phyloP scores from a whole-genome alignment of 1,284 basidiomycete species.

The Fomitopsis palustris region DNA sequence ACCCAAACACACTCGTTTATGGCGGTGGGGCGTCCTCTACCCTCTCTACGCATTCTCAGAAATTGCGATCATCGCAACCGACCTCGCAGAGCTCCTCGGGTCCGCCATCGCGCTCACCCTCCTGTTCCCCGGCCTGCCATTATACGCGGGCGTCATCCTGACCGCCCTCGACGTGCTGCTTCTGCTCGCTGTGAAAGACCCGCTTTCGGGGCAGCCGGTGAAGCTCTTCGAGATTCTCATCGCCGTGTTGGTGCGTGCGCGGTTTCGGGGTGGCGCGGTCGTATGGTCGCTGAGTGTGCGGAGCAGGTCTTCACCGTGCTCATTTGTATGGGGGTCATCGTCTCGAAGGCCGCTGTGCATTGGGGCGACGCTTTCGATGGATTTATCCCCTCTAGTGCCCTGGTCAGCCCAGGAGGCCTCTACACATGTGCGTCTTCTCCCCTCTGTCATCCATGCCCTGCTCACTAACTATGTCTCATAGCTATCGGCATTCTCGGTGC shows the following conservation, averaged over 20 bases:
- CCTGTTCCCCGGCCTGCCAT: constrained; percentile 76
- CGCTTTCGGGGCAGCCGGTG: constrained; percentile 52
- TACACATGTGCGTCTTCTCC: constrained; percentile 63
- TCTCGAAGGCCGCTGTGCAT: constrained; percentile 68
- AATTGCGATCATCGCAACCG: constrained; percentile 80
- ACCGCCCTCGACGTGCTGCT: constrained; percentile 85
- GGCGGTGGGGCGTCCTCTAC: constrained; percentile 66
- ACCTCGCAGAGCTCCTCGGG: constrained; percentile 77
- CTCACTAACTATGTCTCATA: constrained; percentile 27
- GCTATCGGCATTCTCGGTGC: constrained; percentile 83
- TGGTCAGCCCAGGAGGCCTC: constrained; percentile 62
- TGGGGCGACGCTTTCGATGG: constrained; percentile 88
- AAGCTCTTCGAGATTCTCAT: constrained; percentile 75
- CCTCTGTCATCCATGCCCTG: neutral
- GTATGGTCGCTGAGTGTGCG: neutral
- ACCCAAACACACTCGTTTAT: constrained; percentile 55
- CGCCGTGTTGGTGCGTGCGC: constrained; percentile 45
- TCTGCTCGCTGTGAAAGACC: constrained; percentile 62
- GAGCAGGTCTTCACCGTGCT: constrained; percentile 75
- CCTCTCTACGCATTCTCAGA: constrained; percentile 71
- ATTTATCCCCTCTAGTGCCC: constrained; percentile 72
- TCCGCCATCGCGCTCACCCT: constrained; percentile 80
- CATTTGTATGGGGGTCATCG: constrained; percentile 81
- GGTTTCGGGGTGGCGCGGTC: neutral
- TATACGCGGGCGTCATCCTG: constrained; percentile 82